These are phyloP conservation scores for Chaetomiaceae sp. DNA, from an alignment of 2,329 filamentous ascomycete genomes.

Conservation along the genomic window DNA sequence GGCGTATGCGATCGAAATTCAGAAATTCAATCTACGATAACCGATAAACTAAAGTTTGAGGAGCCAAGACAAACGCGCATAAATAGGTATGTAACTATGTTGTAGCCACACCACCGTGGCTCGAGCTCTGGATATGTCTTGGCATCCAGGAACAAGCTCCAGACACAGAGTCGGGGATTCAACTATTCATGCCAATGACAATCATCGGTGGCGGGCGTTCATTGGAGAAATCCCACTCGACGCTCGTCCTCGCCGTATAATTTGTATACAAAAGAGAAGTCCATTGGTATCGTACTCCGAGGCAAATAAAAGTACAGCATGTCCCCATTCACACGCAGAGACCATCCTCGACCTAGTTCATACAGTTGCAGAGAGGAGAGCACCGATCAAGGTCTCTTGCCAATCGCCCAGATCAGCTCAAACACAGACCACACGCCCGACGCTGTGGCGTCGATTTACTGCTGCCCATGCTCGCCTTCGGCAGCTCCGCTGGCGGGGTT, in stretches of 20 bases:
- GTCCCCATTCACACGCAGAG: neutral
- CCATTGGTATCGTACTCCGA: slow-evolving; percentile 7
- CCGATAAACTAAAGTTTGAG: too few relatives aligned
- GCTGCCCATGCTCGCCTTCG: slow-evolving; percentile 2
- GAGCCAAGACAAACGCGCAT: too few relatives aligned
- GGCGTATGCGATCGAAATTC: neutral
- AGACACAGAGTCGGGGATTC: too few relatives aligned
- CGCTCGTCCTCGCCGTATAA: too few relatives aligned
- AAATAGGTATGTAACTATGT: too few relatives aligned
- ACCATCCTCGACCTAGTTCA: neutral
- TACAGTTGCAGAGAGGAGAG: slow-evolving; percentile 8
- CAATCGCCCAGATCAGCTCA: neutral
- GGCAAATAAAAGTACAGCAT: neutral
- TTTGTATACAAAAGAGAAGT: neutral
- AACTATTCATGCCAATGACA: too few relatives aligned
- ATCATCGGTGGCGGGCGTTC: too few relatives aligned
- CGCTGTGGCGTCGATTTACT: slow-evolving; percentile 7
- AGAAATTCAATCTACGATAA: slow-evolving; percentile 11
- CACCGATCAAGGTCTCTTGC: neutral
- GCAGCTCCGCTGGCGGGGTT: neutral
- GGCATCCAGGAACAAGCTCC: too few relatives aligned
- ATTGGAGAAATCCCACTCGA: too few relatives aligned
- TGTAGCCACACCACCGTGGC: too few relatives aligned
- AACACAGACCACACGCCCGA: neutral
- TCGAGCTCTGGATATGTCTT: too few relatives aligned